Conservation (phyloP, 805 yeast species). For the Nakazawaea anatomiae region DNA sequence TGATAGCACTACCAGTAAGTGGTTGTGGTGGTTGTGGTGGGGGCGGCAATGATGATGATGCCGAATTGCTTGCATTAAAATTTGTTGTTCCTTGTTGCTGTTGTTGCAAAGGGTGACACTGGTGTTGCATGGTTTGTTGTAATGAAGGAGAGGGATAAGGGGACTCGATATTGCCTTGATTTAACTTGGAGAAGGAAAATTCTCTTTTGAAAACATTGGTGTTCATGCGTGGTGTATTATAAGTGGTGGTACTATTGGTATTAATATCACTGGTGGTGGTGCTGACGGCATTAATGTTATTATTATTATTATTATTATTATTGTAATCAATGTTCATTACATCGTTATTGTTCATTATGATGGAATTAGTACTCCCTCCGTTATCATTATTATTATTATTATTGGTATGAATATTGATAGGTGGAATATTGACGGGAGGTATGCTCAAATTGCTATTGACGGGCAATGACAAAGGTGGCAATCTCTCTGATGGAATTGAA, state of each 20-base stretch:
- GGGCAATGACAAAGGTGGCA: constrained; percentile 5
- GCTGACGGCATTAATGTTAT: background rate
- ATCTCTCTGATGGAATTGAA: constrained; percentile 7
- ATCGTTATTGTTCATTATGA: background rate
- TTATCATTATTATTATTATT: background rate
- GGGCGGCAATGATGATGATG: too few species aligned
- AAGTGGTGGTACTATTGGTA: background rate
- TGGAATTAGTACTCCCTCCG: background rate
- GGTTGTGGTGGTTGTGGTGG: background rate
- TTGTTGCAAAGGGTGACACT: background rate
- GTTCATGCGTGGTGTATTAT: background rate
- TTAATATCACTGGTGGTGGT: background rate
- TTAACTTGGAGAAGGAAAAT: constrained; percentile 11
- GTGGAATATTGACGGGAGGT: background rate
- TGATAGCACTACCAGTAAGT: background rate
- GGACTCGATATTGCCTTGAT: background rate
- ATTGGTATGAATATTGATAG: background rate
- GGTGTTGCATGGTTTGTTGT: constrained; percentile 1
- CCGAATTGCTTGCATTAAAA: too few species aligned
- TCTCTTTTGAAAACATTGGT: constrained; percentile 12
- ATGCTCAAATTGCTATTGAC: background rate
- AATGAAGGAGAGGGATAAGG: constrained; percentile 5
- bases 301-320: background rate
- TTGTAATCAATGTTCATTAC: background rate
- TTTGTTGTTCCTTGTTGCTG: background rate